Base-by-base conservation (phyloP, 805 yeast genomes). In the Candida sphagnicola region DNA sequence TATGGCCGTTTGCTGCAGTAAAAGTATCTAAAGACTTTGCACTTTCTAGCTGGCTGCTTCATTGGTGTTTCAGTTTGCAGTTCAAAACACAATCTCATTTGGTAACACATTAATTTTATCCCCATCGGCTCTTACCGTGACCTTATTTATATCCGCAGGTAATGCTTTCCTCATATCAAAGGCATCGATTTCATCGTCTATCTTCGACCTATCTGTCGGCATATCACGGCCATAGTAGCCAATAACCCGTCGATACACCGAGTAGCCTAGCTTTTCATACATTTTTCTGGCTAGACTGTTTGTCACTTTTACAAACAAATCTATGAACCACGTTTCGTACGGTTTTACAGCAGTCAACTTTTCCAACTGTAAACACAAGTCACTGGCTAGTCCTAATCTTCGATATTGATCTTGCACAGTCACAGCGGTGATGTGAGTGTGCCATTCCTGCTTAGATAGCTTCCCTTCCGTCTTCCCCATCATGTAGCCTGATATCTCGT, bases 391-490 rank as follows among this genome's bases (percentile, higher is more conserved):
- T 1, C 96, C 95, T 12, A 91, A 71, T 44, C 98, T 67, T 38
- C 99, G 66, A 58, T 83, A 91, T 37, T 78, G 81, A 10, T 86
- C 82, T 42, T 84, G 83, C 1, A 93, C 84, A 0, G 98, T 89
- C 3, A 93, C 96, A 0, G 99, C 98, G 0, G 98, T 88, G 35
- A 93, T 89, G 59, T 93, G 99, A 1, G 95, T 78, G 55, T 93
- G 99, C 96, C 97, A 91, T 43, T 89, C 93, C 34, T 73, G 77
- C 4, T 74, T 78, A 26, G 69, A 44, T 28, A 67, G 40, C 35
- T 62, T 69, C 0, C 99, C 99, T 58, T 93, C 99, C 1, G 95
- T 82, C 59, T 93, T 93, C n/a, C 95, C 98, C 79, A 93, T 79
- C 95, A 93, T 82, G 56, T 85, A 84, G 0, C 90, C 91, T 24